Conservation (phyloP, 805 yeast species). For the Nematodospora valgi region DNA sequence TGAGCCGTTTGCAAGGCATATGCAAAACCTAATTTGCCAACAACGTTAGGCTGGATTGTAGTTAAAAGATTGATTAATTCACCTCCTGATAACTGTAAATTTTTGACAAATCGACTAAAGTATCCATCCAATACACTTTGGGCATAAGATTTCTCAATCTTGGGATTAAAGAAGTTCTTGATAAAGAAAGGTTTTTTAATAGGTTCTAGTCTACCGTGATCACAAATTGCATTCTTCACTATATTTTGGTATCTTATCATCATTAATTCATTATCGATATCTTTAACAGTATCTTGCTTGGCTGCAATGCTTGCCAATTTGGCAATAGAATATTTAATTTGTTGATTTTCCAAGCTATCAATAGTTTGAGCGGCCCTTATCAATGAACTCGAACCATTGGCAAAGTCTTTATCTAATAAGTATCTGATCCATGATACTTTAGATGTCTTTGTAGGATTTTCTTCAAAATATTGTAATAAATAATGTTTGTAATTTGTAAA, state of each 20-base stretch:
- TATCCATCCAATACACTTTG: slow-evolving; percentile 17
- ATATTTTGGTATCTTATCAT: slow-evolving; percentile 47
- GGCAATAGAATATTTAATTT: slow-evolving; percentile 64
- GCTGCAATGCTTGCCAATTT: slow-evolving; percentile 60
- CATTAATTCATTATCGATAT: slow-evolving; percentile 50
- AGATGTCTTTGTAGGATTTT: slow-evolving; percentile 39
- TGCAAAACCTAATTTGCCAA: slow-evolving; percentile 20
- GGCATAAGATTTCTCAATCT: slow-evolving; percentile 10
- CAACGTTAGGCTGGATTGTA: slow-evolving; percentile 31
- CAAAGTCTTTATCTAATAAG: slow-evolving; percentile 48
- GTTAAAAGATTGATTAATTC: slow-evolving; percentile 55
- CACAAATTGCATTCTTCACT: neutral
- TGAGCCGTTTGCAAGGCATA: slow-evolving; percentile 53
- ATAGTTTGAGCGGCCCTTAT: slow-evolving; percentile 37
- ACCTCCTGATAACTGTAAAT: slow-evolving; percentile 36
- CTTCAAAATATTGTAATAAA: slow-evolving; percentile 51
- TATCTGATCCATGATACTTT: slow-evolving; percentile 72
- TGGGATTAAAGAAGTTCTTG: slow-evolving; percentile 15
- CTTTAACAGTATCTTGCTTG: slow-evolving; percentile 25
- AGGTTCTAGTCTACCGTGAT: slow-evolving; percentile 8
- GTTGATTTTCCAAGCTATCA: slow-evolving; percentile 44
- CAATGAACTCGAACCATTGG: slow-evolving; percentile 48
- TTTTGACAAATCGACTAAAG: slow-evolving; percentile 28
- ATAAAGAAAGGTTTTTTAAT: slow-evolving; percentile 13
- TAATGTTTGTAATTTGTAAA: slow-evolving; percentile 51